Evolutionary conservation across 257 asterid species (phyloP).

Genomic region (Solanum commersonii): DNA sequence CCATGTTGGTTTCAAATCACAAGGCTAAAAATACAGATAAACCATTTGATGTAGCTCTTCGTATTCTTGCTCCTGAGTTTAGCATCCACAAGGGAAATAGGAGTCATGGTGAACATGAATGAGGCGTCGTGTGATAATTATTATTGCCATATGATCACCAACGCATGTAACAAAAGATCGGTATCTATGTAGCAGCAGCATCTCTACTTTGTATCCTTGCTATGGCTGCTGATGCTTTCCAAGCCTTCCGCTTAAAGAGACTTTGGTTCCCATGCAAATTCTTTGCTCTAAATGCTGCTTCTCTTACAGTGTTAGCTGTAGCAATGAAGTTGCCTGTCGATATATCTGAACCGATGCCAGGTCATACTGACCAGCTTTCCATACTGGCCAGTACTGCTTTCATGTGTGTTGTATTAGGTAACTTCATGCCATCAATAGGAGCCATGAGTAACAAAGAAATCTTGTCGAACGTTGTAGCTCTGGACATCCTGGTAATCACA

Average conservation of each 20-base stretch:
- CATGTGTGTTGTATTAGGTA: conserved; percentile 5
- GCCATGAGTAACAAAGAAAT: background rate
- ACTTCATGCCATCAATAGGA: conserved; percentile 8
- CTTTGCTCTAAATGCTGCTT: conserved; percentile 10
- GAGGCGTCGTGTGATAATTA: background rate
- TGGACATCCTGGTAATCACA: conserved; percentile 7
- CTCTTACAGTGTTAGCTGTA: conserved; percentile 2
- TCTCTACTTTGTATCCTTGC: conserved; percentile 5
- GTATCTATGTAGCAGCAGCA: conserved; percentile 7
- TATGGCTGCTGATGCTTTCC: background rate
- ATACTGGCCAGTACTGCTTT: background rate
- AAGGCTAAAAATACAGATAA: background rate
- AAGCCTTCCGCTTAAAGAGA: background rate
- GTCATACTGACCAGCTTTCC: background rate
- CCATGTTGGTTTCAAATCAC: background rate
- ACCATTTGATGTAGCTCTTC: background rate
- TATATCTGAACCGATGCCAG: background rate
- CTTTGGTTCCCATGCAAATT: conserved; percentile 4
- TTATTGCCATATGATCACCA: background rate
- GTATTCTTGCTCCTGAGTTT: background rate
- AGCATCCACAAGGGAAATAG: background rate
- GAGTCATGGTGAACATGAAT: background rate
- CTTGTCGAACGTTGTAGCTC: background rate
- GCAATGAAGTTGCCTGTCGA: conserved; percentile 8
- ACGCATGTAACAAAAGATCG: background rate